These are phyloP conservation scores for Aschersonia sp. DNA, from an alignment of 2,329 filamentous ascomycete species.

Conservation along the genomic window DNA sequence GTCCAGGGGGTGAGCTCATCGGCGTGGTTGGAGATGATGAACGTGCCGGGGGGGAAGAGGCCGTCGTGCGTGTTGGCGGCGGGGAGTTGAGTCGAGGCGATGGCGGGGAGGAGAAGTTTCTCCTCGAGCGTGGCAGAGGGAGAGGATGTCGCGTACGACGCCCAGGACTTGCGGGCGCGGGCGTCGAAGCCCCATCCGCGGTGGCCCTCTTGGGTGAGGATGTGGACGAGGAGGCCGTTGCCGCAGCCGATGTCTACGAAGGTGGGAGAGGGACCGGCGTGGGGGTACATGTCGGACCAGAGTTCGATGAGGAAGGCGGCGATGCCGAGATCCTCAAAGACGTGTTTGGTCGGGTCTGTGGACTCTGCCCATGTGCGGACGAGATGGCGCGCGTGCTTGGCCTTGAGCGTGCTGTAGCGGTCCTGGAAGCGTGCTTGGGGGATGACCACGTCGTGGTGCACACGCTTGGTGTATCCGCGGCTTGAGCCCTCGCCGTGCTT, in stretches of 20 bases:
- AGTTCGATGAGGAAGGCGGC: constrained; percentile 86
- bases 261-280: constrained; percentile 49
- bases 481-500: constrained; percentile 58
- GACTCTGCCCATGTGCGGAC: constrained; percentile 70
- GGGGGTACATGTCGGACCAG: constrained; percentile 69
- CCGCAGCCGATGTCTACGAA: constrained; percentile 96
- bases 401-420: constrained; percentile 68
- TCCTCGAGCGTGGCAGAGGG: constrained; percentile 24
- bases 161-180: constrained; percentile 73
- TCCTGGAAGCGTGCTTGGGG: constrained; percentile 67
- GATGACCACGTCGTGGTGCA: constrained; percentile 70
- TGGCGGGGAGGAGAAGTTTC: constrained; percentile 33
- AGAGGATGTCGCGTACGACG: constrained; percentile 38
- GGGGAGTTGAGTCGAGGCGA: constrained; percentile 9
- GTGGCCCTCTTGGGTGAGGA: constrained; percentile 72
- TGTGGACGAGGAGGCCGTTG: constrained; percentile 78
- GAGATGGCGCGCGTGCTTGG: constrained; percentile 57
- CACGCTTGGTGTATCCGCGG: constrained; percentile 62
- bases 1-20: constrained; percentile 97
- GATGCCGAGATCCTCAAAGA: constrained; percentile 88
- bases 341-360: constrained; percentile 81
- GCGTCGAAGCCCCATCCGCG: constrained; percentile 86
- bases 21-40: constrained; percentile 94
- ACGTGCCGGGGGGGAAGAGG: constrained; percentile 57
- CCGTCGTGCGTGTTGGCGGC: constrained; percentile 34